Percentiles rank a stretch among this genome's conserved stretches.
These are phyloP conservation scores for Phytophthora cryptogea DNA, from an alignment of 352 stramenopile species.

Conservation along the genomic window DNA sequence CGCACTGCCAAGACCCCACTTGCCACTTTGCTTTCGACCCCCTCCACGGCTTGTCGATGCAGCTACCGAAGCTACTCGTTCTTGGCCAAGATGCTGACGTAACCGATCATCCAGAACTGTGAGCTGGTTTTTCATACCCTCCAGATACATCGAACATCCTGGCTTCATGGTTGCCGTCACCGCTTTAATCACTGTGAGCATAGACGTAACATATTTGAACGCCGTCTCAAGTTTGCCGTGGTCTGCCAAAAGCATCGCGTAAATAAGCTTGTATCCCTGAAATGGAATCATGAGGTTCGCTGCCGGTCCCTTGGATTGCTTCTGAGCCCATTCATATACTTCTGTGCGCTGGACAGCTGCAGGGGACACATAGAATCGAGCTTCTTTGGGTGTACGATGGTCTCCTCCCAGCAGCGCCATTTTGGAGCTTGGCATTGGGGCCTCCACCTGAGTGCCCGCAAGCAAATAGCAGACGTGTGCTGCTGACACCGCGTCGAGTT, in stretches of 20 bases:
- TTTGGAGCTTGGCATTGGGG: slow-evolving; percentile 73
- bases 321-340: slow-evolving; percentile 86
- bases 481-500: slow-evolving; percentile 63
- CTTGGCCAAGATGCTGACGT: slow-evolving; percentile 83
- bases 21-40: slow-evolving; percentile 58
- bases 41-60: slow-evolving; percentile 41
- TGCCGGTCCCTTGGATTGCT: slow-evolving; percentile 48
- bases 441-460: slow-evolving; percentile 70
- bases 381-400: slow-evolving; percentile 67
- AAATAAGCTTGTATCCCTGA: slow-evolving; percentile 90
- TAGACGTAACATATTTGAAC: slow-evolving; percentile 89
- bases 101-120: slow-evolving; percentile 85
- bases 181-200: slow-evolving; percentile 76
- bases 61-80: slow-evolving; percentile 69
- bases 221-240: slow-evolving; percentile 82
- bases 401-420: slow-evolving; percentile 84
- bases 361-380: slow-evolving; percentile 84
- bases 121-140: slow-evolving; percentile 89
- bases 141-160: slow-evolving; percentile 84
- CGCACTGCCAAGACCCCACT: slow-evolving; percentile 80
- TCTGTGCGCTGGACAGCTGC: slow-evolving; percentile 81
- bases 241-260: slow-evolving; percentile 85
- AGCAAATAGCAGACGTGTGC: slow-evolving; percentile 86
- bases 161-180: slow-evolving; percentile 84
- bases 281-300: slow-evolving; percentile 80